phyloP scores from a whole-genome alignment of 441 rosid species.

The Populus trichocarpa region DNA sequence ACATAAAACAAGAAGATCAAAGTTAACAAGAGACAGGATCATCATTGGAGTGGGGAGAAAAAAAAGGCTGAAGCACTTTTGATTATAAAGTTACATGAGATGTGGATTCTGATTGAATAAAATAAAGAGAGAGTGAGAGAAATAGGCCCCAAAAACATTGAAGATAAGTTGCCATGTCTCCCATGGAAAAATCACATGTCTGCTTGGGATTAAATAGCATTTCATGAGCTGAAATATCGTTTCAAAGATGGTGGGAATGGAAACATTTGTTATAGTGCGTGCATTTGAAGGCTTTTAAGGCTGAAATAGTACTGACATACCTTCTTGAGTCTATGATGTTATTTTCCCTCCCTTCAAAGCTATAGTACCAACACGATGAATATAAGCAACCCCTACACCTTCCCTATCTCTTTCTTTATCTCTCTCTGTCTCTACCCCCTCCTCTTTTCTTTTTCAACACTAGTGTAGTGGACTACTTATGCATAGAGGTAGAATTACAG shows the following conservation, averaged over 20 bases:
- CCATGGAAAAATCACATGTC: constrained; percentile 24
- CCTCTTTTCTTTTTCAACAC: neutral
- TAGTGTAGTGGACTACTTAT: constrained; percentile 7
- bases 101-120: constrained; percentile 23
- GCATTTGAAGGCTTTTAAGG: constrained; percentile 29
- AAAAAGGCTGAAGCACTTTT: constrained; percentile 4
- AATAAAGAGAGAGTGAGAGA: constrained; percentile 30
- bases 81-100: constrained; percentile 26
- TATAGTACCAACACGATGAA: constrained; percentile 18
- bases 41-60: neutral
- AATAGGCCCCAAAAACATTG: constrained; percentile 31
- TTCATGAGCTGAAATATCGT: constrained; percentile 9
- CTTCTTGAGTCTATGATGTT: constrained; percentile 30
- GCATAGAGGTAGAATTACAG: constrained; percentile 25
- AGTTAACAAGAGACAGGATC: constrained; percentile 1
- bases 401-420: neutral
- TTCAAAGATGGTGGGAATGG: constrained; percentile 9
- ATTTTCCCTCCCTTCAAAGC: constrained; percentile 37
- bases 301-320: constrained; percentile 28
- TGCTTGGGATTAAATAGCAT: constrained; percentile 33
- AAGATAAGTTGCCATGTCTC: constrained; percentile 32
- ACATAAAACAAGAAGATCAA: constrained; percentile 7
- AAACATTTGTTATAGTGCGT: constrained; percentile 25
- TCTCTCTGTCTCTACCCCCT: neutral
- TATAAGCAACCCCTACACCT: constrained; percentile 2